Evolutionary conservation across 257 asterid genomes (phyloP).

Genomic region (Ocimum tenuiflorum): DNA sequence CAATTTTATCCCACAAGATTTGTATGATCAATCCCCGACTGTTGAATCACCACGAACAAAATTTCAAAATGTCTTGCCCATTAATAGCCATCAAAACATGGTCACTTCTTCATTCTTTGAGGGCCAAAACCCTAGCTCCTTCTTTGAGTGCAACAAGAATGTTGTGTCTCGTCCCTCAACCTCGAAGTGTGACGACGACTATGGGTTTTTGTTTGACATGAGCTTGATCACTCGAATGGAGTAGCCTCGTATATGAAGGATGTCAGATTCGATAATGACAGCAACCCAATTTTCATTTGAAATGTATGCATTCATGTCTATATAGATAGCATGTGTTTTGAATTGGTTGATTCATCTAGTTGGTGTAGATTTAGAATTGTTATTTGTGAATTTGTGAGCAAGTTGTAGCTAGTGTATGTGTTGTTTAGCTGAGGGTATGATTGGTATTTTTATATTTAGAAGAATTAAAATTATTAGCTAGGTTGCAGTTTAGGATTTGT

Average conservation of each 20-base stretch:
- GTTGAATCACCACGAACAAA: slow-evolving; percentile 22
- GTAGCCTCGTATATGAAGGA: slow-evolving; percentile 10
- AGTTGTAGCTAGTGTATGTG: slow-evolving; percentile 8
- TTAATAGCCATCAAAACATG: slow-evolving; percentile 20
- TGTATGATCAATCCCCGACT: not conserved
- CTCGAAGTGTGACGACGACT: slow-evolving; percentile 31
- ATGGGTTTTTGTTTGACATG: slow-evolving; percentile 31
- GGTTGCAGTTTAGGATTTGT: slow-evolving; percentile 13
- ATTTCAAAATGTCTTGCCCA: too few species aligned
- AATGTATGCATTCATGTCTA: not conserved
- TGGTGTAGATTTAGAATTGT: too few species aligned
- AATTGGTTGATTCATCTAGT: too few species aligned
- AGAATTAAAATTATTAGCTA: too few species aligned
- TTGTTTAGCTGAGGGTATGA: not conserved
- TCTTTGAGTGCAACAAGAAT: not conserved
- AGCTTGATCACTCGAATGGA: slow-evolving; percentile 19
- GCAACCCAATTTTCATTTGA: slow-evolving; percentile 33
- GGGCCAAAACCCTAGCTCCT: slow-evolving; percentile 22
- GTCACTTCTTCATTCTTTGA: slow-evolving; percentile 12
- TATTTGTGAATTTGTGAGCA: slow-evolving; percentile 11
- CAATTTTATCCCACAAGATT: slow-evolving; percentile 13
- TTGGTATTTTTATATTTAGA: slow-evolving; percentile 21
- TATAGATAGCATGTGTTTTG: too few species aligned
- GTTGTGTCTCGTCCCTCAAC: not conserved
- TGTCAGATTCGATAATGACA: slow-evolving; percentile 31